Conservation (phyloP, 768 basidiomycete species). For the Leccinum ochraceum region DNA sequence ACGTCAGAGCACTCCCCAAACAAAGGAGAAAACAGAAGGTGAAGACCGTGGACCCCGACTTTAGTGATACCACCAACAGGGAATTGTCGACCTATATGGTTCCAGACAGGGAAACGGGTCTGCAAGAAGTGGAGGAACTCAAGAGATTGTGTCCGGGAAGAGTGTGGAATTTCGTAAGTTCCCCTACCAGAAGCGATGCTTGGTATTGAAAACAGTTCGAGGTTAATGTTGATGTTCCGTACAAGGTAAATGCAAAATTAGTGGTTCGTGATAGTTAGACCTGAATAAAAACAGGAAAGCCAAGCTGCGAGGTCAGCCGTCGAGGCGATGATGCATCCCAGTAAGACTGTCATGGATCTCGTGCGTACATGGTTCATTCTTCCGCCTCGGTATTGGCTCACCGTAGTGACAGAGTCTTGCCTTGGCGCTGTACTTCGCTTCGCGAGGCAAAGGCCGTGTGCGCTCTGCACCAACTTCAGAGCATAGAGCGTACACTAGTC, state of each 20-base stretch:
- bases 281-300: conserved; percentile 54
- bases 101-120: conserved; percentile 85
- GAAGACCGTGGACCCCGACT: conserved; percentile 4
- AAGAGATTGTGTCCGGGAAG: conserved; percentile 73
- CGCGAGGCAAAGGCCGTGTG: conserved; percentile 70
- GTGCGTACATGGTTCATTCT: conserved; percentile 43
- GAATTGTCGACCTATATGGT: conserved; percentile 60
- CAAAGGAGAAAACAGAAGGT: conserved; percentile 40
- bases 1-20: conserved; percentile 45
- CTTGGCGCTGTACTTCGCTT: conserved; percentile 91
- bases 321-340: conserved; percentile 76
- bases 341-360: conserved; percentile 87
- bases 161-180: conserved; percentile 83
- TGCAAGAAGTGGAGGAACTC: conserved; percentile 77
- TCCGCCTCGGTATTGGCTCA: conserved; percentile 3
- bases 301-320: conserved; percentile 53
- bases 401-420: conserved; percentile 70
- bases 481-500: conserved; percentile 57
- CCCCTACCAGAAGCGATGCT: not conserved
- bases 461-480: conserved; percentile 37
- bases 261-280: not conserved
- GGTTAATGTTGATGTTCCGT: conserved; percentile 88
- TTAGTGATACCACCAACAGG: conserved; percentile 5
- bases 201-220: conserved; percentile 27
- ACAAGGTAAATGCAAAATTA: conserved; percentile 48